Percentiles rank a stretch among this genome's conserved stretches.
Conservation (phyloP, 2,329 filamentous ascomycete species). For the Fusarium floridanum region DNA sequence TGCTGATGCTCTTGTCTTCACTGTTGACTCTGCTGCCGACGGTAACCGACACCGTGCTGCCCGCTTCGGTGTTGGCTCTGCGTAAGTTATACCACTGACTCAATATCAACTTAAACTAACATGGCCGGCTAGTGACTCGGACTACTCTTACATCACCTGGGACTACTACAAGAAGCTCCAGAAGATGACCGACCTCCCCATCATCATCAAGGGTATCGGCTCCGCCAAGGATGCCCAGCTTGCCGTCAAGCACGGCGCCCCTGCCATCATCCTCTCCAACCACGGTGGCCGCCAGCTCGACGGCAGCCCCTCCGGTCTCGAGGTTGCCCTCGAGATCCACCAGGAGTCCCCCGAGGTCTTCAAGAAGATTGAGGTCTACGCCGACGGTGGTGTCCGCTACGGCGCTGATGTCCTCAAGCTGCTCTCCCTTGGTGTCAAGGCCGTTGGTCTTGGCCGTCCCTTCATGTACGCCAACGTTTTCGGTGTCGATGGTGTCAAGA, state of each 20-base stretch:
- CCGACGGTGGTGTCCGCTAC: constrained; percentile 59
- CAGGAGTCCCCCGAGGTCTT: constrained; percentile 54
- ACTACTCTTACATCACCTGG: constrained; percentile 50
- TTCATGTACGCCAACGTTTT: constrained; percentile 68
- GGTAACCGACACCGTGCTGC: constrained; percentile 57
- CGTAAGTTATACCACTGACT: constrained; percentile 34
- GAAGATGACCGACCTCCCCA: constrained; percentile 53
- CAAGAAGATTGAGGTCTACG: constrained; percentile 54
- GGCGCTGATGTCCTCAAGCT: constrained; percentile 59
- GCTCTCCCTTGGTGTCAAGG: constrained; percentile 58
- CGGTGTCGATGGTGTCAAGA: constrained; percentile 62
- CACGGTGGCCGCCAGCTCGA: constrained; percentile 60
- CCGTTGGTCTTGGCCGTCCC: constrained; percentile 62
- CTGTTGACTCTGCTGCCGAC: constrained; percentile 56
- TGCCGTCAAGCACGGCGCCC: constrained; percentile 49
- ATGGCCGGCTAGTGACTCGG: constrained; percentile 28
- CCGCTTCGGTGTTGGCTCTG: constrained; percentile 55
- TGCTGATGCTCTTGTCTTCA: constrained; percentile 54
- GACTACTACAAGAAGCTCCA: constrained; percentile 53
- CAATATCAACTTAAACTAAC: background rate
- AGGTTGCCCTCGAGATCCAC: constrained; percentile 56
- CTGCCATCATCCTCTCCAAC: constrained; percentile 58
- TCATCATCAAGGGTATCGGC: constrained; percentile 58
- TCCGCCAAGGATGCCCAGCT: constrained; percentile 53
- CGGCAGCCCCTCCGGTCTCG: constrained; percentile 53